phyloP scores from a whole-genome alignment of 164 flowering plant species.

The Houttuynia cordata region DNA sequence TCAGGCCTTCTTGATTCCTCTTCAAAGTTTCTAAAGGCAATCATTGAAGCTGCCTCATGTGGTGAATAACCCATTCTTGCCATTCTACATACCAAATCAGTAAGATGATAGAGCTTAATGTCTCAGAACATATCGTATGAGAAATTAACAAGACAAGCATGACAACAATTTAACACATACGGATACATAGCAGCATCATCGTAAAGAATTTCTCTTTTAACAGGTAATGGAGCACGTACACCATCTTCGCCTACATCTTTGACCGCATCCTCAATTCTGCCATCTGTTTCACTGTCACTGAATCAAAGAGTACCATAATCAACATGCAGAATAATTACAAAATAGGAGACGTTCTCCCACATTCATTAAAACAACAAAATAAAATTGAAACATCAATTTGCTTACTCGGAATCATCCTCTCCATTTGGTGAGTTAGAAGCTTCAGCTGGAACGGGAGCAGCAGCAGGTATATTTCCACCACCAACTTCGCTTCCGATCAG shows the following conservation, averaged over 20 bases:
- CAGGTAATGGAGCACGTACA: conserved; percentile 92
- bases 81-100: conserved; percentile 15
- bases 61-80: conserved; percentile 37
- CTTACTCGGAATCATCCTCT: conserved; percentile 5
- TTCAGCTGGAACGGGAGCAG: conserved; percentile 25
- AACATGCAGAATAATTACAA: background rate
- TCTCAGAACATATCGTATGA: background rate
- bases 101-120: background rate
- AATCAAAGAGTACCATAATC: conserved; percentile 4
- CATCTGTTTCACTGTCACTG: conserved; percentile 22
- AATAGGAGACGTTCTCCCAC: background rate
- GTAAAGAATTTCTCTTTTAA: conserved; percentile 81
- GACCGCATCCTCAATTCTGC: conserved; percentile 12
- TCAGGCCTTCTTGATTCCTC: conserved; percentile 75
- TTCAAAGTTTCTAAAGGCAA: conserved; percentile 84
- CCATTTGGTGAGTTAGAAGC: conserved; percentile 15
- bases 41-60: conserved; percentile 42
- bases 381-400: too few species aligned
- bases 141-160: background rate
- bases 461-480: conserved; percentile 26
- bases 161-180: conserved; percentile 21
- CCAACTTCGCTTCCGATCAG: conserved; percentile 58
- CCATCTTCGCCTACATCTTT: conserved; percentile 31
- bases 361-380: too few species aligned
- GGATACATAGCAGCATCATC: conserved; percentile 53